Conservation (phyloP, 306 rosid species). For the Ochetophila trinervis region DNA sequence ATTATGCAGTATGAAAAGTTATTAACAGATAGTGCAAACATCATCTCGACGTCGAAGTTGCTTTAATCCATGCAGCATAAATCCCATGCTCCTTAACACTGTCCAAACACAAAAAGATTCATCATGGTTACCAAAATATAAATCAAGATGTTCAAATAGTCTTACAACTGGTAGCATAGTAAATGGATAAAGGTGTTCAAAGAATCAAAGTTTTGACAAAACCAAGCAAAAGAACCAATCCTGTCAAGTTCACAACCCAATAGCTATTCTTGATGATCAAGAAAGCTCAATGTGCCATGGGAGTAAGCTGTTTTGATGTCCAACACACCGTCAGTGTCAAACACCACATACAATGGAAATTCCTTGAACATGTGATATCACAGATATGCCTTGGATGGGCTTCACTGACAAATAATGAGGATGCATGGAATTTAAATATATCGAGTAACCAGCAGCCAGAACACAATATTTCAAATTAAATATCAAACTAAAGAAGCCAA, state of each 20-base stretch:
- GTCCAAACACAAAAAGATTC: slow-evolving; percentile 27
- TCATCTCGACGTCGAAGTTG: slow-evolving; percentile 29
- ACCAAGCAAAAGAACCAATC: too few species aligned
- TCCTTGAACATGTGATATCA: too few species aligned
- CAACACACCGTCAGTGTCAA: too few species aligned
- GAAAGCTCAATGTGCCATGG: too few species aligned
- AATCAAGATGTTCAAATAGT: neutral
- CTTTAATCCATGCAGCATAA: slow-evolving; percentile 66
- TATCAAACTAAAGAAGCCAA: neutral
- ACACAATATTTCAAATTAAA: neutral
- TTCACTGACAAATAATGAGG: too few species aligned
- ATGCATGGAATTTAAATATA: neutral
- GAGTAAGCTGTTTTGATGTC: too few species aligned
- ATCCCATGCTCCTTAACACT: slow-evolving; percentile 63
- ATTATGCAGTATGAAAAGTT: neutral
- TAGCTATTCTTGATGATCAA: too few species aligned
- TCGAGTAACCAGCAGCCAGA: neutral
- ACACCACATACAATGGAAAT: too few species aligned
- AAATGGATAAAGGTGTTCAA: too few species aligned
- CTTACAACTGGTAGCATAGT: neutral
- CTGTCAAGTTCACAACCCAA: too few species aligned
- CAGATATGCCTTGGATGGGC: too few species aligned
- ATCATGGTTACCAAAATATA: neutral
- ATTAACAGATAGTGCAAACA: slow-evolving; percentile 8
- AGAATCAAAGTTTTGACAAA: too few species aligned